Evolutionary conservation across 345 rosid genomes (phyloP), one percentile per base, ranked within the genome.

Genomic region (Nasturtium officinale): DNA sequence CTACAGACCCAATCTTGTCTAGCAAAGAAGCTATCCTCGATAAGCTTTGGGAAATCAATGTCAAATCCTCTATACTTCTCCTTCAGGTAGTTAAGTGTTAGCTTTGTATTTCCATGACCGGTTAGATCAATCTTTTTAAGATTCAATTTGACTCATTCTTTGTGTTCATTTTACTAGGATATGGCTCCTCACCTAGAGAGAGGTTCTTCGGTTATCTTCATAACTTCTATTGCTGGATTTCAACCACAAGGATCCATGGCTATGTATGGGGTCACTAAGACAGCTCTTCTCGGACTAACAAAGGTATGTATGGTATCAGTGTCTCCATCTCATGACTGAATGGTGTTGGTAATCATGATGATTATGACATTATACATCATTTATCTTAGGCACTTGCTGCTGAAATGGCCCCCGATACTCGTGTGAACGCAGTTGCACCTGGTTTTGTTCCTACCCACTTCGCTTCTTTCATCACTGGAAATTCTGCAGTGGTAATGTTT

Each of bases 241-340:
- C 74, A 57, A 17, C 99, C 96, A 5, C 84, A 72, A 29, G n/a
- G 81, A 42, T 56, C 92, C 43, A 78, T 87, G 89, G 85, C 83
- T 69, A 90, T 95, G 96, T 95, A 95, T 74, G 99, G 96, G 17
- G 96, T 95, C 38, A 88, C 96, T 7, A 95, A 95, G 82, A 95
- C 99, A 0, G 96, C 99, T 47, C 89, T 91, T 73, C 85, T 95
- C 23, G 99, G 97, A 26, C 83, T 95, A 25, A 87, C 90, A 40
- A 95, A 95, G 92, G 99, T 91, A 61, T 7, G 75, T 16, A 5
- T 11, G 13, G 33, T 75, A 10, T 42, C n/a, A 43, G 42, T 43
- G 29, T 65, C 65, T 47, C 23, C 15, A 17, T 74, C 60, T 47
- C 59, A 17, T 40, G 45, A 51, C 7, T 58, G 17, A 60, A 30